A percentile compares a stretch with the other conserved stretches of the same genome.
Conservation (phyloP, 2,329 filamentous ascomycete species). For the Fusarium devonianum region DNA sequence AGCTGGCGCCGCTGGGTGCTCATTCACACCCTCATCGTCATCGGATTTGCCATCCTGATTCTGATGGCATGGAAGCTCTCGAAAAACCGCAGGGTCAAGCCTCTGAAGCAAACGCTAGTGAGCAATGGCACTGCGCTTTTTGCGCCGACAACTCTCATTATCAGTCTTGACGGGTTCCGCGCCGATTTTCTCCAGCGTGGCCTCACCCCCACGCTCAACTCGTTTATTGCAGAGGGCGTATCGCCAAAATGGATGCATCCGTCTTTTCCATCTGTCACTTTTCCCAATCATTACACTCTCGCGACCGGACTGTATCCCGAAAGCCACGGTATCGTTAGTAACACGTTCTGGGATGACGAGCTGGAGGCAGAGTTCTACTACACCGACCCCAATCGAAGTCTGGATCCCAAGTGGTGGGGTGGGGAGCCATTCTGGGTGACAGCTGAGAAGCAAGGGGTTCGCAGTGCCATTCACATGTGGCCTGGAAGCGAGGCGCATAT, state of each 20-base stretch:
- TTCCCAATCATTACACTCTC: slow-evolving; percentile 94
- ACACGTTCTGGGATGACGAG: slow-evolving; percentile 89
- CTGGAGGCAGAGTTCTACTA: slow-evolving; percentile 85
- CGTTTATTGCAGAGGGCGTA: slow-evolving; percentile 81
- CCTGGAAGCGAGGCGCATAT: slow-evolving; percentile 93
- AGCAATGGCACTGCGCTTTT: slow-evolving; percentile 91
- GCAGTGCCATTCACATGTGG: slow-evolving; percentile 96
- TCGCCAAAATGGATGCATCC: slow-evolving; percentile 93
- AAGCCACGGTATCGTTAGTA: slow-evolving; percentile 90
- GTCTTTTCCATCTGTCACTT: slow-evolving; percentile 95
- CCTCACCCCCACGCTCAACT: slow-evolving; percentile 81
- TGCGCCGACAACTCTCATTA: slow-evolving; percentile 87
- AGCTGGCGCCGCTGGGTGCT: slow-evolving; percentile 63
- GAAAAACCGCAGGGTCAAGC: slow-evolving; percentile 50
- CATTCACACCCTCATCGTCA: slow-evolving; percentile 59
- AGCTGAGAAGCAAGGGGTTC: slow-evolving; percentile 81
- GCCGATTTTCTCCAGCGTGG: slow-evolving; percentile 89
- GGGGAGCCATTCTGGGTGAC: slow-evolving; percentile 95
- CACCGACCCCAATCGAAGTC: slow-evolving; percentile 75
- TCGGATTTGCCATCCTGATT: slow-evolving; percentile 63
- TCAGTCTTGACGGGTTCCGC: slow-evolving; percentile 94
- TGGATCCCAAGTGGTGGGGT: slow-evolving; percentile 92
- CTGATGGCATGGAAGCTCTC: slow-evolving; percentile 67
- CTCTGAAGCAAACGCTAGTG: slow-evolving; percentile 47
- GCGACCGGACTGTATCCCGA: slow-evolving; percentile 93